These are phyloP conservation scores for Xylariaceae sp. DNA, from an alignment of 2,329 filamentous ascomycete genomes.

Conservation along the genomic window DNA sequence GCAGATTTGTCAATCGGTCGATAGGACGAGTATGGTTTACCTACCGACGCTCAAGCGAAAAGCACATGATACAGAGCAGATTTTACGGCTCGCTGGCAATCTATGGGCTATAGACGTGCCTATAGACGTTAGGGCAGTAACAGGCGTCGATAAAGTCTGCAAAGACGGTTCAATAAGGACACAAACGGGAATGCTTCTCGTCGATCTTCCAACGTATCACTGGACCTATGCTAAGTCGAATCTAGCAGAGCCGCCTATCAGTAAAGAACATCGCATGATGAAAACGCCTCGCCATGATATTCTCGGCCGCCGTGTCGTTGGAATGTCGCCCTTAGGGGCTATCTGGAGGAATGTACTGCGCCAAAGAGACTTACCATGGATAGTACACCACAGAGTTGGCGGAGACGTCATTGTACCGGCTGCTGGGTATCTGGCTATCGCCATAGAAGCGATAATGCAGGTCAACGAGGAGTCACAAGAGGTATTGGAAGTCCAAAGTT, in stretches of 20 bases:
- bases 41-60: too few species aligned
- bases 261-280: conserved; percentile 2
- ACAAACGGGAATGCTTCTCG: background rate
- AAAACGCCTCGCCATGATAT: conserved; percentile 11
- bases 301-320: background rate
- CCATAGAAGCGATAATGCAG: conserved; percentile 11
- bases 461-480: background rate
- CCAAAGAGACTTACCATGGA: conserved; percentile 15
- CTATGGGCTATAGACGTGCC: too few species aligned
- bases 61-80: too few species aligned
- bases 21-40: too few species aligned
- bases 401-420: conserved; percentile 9
- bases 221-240: conserved; percentile 7
- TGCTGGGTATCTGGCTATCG: conserved; percentile 12
- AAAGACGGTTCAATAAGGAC: too few species aligned
- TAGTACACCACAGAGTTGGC: conserved; percentile 9
- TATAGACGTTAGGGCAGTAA: too few species aligned
- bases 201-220: conserved; percentile 22
- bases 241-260: conserved; percentile 12
- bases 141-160: too few species aligned
- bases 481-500: background rate
- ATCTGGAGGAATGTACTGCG: conserved; percentile 21
- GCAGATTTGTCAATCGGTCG: background rate
- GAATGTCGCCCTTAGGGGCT: background rate
- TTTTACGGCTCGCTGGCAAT: too few species aligned